These are phyloP conservation scores for Paramicrosporidium saccamoebae DNA, from an alignment of 371 early-diverging fungal genomes.

Conservation along the genomic window DNA sequence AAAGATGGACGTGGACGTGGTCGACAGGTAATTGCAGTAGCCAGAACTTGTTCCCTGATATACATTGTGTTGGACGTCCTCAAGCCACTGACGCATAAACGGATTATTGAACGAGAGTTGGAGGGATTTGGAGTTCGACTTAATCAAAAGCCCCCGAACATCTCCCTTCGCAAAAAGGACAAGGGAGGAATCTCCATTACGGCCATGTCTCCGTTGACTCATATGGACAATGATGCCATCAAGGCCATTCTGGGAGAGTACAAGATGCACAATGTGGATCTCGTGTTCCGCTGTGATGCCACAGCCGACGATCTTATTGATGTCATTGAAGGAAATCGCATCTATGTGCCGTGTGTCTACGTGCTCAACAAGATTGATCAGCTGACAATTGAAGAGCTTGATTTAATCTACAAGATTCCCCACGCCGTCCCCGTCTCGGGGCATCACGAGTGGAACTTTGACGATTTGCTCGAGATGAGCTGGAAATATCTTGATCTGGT, in stretches of 20 bases:
- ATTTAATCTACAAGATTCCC: slow-evolving; percentile 81
- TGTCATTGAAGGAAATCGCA: slow-evolving; percentile 60
- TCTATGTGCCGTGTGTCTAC: slow-evolving; percentile 49
- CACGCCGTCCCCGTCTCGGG: slow-evolving; percentile 90
- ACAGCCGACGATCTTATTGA: slow-evolving; percentile 83
- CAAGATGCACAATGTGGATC: slow-evolving; percentile 67
- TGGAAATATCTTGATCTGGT: slow-evolving; percentile 31
- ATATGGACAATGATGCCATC: slow-evolving; percentile 47
- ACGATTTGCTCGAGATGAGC: slow-evolving; percentile 78
- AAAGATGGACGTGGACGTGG: slow-evolving; percentile 98
- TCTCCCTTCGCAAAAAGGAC: slow-evolving; percentile 69
- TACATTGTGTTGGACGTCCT: slow-evolving; percentile 84
- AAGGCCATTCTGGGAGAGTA: slow-evolving; percentile 68
- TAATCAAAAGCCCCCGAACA: slow-evolving; percentile 84
- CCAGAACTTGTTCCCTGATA: slow-evolving; percentile 74
- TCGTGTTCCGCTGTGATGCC: slow-evolving; percentile 51
- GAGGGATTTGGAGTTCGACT: slow-evolving; percentile 94
- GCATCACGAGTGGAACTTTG: slow-evolving; percentile 96
- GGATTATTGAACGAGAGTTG: slow-evolving; percentile 83
- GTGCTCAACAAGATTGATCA: slow-evolving; percentile 87
- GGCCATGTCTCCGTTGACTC: slow-evolving; percentile 45
- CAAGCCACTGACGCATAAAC: slow-evolving; percentile 73
- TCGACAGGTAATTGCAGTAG: slow-evolving; percentile 57
- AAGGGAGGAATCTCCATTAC: slow-evolving; percentile 75
- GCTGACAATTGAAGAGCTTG: slow-evolving; percentile 68